These are phyloP conservation scores for Nissolia schottii DNA, from an alignment of 306 rosid species.

Conservation along the genomic window DNA sequence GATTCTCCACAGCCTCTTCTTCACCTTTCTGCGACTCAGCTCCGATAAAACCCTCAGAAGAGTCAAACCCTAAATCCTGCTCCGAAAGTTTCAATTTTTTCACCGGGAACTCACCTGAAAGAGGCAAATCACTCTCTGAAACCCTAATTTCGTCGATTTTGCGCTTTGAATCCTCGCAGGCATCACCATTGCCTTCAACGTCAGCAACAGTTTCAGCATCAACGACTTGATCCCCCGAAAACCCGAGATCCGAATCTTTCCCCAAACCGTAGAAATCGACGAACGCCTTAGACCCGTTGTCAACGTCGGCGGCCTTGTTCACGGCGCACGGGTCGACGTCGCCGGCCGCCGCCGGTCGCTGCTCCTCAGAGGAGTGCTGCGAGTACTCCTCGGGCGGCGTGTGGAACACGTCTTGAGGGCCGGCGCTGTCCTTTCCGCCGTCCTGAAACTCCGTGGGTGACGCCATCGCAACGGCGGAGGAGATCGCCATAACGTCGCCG, in stretches of 20 bases:
- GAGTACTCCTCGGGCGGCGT: slow-evolving; percentile 47
- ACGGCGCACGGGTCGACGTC: not conserved
- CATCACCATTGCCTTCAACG: not conserved
- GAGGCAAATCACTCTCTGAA: slow-evolving; percentile 16
- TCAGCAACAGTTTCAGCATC: not conserved
- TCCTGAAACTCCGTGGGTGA: slow-evolving; percentile 29
- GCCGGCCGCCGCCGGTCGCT: not conserved
- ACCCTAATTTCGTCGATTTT: not conserved
- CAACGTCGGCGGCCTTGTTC: not conserved
- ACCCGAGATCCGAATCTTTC: slow-evolving; percentile 34
- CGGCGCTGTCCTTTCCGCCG: not conserved
- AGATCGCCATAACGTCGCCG: not conserved
- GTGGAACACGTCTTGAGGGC: slow-evolving; percentile 40
- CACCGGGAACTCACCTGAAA: not conserved
- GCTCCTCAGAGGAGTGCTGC: slow-evolving; percentile 20
- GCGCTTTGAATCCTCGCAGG: not conserved
- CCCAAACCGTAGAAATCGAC: slow-evolving; percentile 25
- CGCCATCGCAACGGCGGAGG: slow-evolving; percentile 25
- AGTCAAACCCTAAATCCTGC: not conserved
- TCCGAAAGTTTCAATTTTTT: slow-evolving; percentile 28
- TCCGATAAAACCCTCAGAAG: not conserved
- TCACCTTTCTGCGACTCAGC: not conserved
- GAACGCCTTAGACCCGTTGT: not conserved
- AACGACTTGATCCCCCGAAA: not conserved
- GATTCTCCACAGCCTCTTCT: not conserved